A percentile compares a stretch with the other conserved stretches of the same genome.
phyloP scores from a whole-genome alignment of 2,329 filamentous ascomycete species.

The Graphilbum ipis-grandicollis region DNA sequence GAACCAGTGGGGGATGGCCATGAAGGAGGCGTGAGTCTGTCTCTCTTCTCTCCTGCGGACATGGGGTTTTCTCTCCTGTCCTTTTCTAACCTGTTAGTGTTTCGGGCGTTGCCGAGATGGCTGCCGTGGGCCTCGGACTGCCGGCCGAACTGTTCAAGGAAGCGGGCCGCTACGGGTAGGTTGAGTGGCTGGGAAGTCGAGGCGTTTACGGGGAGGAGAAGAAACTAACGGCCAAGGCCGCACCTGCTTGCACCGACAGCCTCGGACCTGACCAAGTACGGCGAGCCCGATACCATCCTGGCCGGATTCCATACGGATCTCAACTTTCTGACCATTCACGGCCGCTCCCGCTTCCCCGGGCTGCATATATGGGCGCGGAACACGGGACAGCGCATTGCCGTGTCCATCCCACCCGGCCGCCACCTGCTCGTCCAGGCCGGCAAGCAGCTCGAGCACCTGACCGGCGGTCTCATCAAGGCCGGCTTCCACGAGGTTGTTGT shows the following conservation, averaged over 20 bases:
- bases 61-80: not conserved
- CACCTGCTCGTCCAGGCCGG: slow-evolving; percentile 44
- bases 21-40: slow-evolving; percentile 39
- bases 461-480: slow-evolving; percentile 42
- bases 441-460: slow-evolving; percentile 45
- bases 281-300: slow-evolving; percentile 36
- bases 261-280: slow-evolving; percentile 37
- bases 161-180: slow-evolving; percentile 36
- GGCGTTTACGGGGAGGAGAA: too few relatives aligned
- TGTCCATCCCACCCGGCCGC: slow-evolving; percentile 39
- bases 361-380: slow-evolving; percentile 48
- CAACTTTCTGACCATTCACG: slow-evolving; percentile 48
- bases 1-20: slow-evolving; percentile 39
- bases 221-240: slow-evolving; percentile 20
- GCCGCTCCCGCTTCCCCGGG: slow-evolving; percentile 42
- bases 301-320: slow-evolving; percentile 48
- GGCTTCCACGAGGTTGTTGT: slow-evolving; percentile 46
- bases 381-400: slow-evolving; percentile 39
- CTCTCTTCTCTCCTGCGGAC: too few relatives aligned
- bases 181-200: too few relatives aligned
- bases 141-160: slow-evolving; percentile 33
- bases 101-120: slow-evolving; percentile 39
- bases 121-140: slow-evolving; percentile 36
- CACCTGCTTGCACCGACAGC: slow-evolving; percentile 44
- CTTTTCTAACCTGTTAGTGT: slow-evolving; percentile 19